Evolutionary conservation across 2,329 filamentous ascomycete species (phyloP).

Genomic region (Penicillium sp.): DNA sequence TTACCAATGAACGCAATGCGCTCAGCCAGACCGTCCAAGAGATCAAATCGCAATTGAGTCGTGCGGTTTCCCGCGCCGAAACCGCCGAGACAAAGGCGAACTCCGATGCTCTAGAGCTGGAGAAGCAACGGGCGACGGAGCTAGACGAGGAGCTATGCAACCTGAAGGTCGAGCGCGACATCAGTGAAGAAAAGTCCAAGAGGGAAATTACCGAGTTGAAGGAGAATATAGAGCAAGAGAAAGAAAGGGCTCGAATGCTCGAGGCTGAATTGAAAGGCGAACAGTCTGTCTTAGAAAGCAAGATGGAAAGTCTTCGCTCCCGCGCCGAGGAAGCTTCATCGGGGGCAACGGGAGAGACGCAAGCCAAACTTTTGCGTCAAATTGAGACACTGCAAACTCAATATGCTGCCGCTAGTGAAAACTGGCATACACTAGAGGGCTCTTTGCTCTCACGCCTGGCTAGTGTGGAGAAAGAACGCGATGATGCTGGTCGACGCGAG

Average conservation of each 20-base stretch:
- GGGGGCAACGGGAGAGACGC: conserved; percentile 74
- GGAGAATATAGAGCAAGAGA: conserved; percentile 70
- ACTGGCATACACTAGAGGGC: conserved; percentile 95
- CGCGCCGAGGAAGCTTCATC: conserved; percentile 88
- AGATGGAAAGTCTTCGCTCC: conserved; percentile 81
- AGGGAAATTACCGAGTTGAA: conserved; percentile 69
- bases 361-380: conserved; percentile 86
- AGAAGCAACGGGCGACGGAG: conserved; percentile 57
- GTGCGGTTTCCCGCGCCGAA: conserved; percentile 66
- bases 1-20: conserved; percentile 63
- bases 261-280: conserved; percentile 83
- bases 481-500: conserved; percentile 80
- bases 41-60: conserved; percentile 67
- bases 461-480: conserved; percentile 82
- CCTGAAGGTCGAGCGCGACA: conserved; percentile 71
- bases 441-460: conserved; percentile 75
- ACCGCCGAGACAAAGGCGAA: conserved; percentile 65
- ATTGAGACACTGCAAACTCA: conserved; percentile 95
- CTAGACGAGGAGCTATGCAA: conserved; percentile 66
- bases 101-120: conserved; percentile 66
- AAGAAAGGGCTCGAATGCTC: conserved; percentile 65
- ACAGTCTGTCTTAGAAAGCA: conserved; percentile 73
- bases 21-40: conserved; percentile 66
- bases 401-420: conserved; percentile 89
- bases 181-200: conserved; percentile 68